Conservation (phyloP, 352 stramenopile genomes). For the Blastocystis sp. region DNA sequence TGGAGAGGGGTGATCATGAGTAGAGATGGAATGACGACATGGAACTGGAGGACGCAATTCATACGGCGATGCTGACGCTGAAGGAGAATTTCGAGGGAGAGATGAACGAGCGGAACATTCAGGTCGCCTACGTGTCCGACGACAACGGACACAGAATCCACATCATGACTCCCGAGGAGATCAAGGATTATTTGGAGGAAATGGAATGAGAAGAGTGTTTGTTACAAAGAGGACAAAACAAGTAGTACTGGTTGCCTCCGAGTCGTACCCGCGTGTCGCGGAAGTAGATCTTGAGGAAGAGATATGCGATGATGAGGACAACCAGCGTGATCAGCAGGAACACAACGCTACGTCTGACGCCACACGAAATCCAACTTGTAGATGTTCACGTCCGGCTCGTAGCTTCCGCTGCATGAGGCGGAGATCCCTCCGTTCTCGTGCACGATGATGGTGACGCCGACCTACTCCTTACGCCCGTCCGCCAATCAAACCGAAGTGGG, state of each 20-base stretch:
- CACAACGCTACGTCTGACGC: background rate
- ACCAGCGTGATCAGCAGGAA: background rate
- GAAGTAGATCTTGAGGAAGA: slow-evolving; percentile 53
- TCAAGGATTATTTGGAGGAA: slow-evolving; percentile 98
- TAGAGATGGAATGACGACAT: slow-evolving; percentile 81
- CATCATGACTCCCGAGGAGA: slow-evolving; percentile 86
- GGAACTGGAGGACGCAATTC: slow-evolving; percentile 97
- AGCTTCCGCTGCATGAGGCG: background rate
- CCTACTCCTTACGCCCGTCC: background rate
- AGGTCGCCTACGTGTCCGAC: slow-evolving; percentile 88
- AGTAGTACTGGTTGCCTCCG: background rate
- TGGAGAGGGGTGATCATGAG: background rate
- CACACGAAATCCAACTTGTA: background rate
- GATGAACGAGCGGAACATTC: slow-evolving; percentile 95
- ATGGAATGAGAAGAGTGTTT: slow-evolving; percentile 66
- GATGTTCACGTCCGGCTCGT: slow-evolving; percentile 38
- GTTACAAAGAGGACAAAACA: slow-evolving; percentile 63
- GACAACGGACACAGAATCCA: slow-evolving; percentile 72
- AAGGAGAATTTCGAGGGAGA: slow-evolving; percentile 92
- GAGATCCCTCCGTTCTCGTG: slow-evolving; percentile 45
- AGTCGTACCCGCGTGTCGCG: background rate
- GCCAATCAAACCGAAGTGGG: background rate
- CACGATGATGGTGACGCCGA: slow-evolving; percentile 12
- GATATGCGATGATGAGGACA: slow-evolving; percentile 23
- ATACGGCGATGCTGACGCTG: slow-evolving; percentile 94